These are phyloP conservation scores for Colletotrichum graminicola DNA, from an alignment of 2,329 filamentous ascomycete species.

Conservation along the genomic window DNA sequence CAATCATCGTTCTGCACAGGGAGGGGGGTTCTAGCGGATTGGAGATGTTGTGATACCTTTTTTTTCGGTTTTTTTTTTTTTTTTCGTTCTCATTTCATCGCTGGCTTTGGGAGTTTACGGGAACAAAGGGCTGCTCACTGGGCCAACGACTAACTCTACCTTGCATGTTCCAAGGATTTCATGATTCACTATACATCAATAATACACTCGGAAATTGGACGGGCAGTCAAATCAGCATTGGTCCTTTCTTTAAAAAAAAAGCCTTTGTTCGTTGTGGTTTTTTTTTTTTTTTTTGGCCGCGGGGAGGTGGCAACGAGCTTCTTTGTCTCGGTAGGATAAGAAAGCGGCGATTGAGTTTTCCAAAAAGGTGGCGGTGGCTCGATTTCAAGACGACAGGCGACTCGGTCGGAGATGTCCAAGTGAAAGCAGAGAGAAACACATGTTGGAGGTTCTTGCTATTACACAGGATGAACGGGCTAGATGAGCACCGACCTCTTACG, in stretches of 20 bases:
- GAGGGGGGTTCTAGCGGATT: slow-evolving; percentile 28
- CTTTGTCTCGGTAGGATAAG: neutral
- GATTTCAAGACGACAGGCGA: neutral
- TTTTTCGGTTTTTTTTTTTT: neutral
- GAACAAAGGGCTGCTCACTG: slow-evolving; percentile 10
- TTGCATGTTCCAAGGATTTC: slow-evolving; percentile 4
- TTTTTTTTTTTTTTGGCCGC: neutral
- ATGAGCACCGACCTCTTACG: no score
- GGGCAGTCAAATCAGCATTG: neutral
- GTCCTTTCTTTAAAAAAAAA: no score
- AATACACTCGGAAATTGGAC: neutral
- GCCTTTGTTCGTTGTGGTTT: neutral
- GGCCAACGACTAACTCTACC: neutral
- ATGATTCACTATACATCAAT: slow-evolving; percentile 18
- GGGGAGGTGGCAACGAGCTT: no score
- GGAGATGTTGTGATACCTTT: slow-evolving; percentile 31
- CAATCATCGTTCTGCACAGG: no score
- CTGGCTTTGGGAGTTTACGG: slow-evolving; percentile 29
- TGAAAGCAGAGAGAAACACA: neutral
- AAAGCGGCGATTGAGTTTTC: neutral
- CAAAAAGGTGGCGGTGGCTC: neutral
- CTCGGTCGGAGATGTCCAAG: neutral
- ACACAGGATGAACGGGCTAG: no score
- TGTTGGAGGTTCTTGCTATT: neutral
- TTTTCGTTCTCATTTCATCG: neutral